Percentiles rank a stretch among this genome's conserved stretches.
Conservation (phyloP, 1,284 basidiomycete species). For the Agaricales sp. region DNA sequence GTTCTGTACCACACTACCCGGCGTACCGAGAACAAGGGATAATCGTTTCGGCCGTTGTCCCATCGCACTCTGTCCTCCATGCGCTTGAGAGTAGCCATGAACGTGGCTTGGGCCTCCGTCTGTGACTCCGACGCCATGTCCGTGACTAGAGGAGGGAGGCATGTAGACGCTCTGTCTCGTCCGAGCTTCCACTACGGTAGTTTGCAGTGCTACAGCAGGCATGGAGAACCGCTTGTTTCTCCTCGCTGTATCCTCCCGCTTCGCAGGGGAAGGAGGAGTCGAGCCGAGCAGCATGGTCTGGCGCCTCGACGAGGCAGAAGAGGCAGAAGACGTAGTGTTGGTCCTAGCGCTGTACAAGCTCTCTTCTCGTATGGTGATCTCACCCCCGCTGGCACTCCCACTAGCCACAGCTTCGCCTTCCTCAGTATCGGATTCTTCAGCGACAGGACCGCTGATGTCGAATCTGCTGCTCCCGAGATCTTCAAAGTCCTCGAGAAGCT, state of each 20-base stretch:
- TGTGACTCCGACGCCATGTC: background rate
- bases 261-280: conserved; percentile 8
- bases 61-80: conserved; percentile 14
- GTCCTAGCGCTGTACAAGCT: background rate
- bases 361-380: background rate
- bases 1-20: conserved; percentile 11
- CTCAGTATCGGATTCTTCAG: conserved; percentile 9
- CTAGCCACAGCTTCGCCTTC: conserved; percentile 8
- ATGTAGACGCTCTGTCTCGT: background rate
- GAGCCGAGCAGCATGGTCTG: conserved; percentile 2
- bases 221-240: conserved; percentile 61
- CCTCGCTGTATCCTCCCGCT: conserved; percentile 50
- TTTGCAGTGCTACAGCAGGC: conserved; percentile 63
- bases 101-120: conserved; percentile 5
- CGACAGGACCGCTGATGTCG: conserved; percentile 8
- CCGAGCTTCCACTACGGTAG: conserved; percentile 13
- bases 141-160: background rate
- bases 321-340: background rate
- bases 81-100: conserved; percentile 2
- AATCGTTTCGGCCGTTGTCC: conserved; percentile 37
- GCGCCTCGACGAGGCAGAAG: conserved; percentile 14
- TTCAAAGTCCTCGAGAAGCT: conserved; percentile 55
- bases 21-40: conserved; percentile 44
- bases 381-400: background rate
- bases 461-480: conserved; percentile 15